phyloP scores from a whole-genome alignment of 73 alveolate species.

The Paramecium caudatum region DNA sequence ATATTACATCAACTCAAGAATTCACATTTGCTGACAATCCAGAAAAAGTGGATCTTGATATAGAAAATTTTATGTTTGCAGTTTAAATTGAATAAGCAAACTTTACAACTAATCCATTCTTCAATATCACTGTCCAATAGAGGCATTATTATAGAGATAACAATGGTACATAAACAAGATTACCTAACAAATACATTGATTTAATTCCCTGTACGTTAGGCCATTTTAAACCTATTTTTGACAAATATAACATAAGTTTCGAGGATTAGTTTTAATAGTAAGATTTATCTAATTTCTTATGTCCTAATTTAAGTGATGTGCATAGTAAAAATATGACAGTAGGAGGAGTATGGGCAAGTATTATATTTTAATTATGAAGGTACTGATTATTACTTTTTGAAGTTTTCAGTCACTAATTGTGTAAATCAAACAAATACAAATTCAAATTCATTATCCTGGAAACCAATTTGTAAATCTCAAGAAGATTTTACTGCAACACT shows the following conservation, averaged over 20 bases:
- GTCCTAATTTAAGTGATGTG: constrained; percentile 8
- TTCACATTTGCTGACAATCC: constrained; percentile 28
- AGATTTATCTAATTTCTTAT: not conserved
- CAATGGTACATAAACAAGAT: not conserved
- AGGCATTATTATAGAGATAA: constrained; percentile 14
- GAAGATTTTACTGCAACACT: not conserved
- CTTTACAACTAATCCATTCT: constrained; percentile 42
- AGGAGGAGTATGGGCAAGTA: constrained; percentile 41
- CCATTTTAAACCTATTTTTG: constrained; percentile 52
- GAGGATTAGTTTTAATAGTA: not conserved
- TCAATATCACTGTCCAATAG: constrained; percentile 36
- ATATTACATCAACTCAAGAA: not conserved
- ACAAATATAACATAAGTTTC: not conserved
- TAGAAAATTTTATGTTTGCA: constrained; percentile 31
- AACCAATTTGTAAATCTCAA: constrained; percentile 25
- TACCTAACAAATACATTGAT: constrained; percentile 29
- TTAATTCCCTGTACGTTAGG: constrained; percentile 28
- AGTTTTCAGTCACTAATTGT: constrained; percentile 45
- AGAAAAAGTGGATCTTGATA: not conserved
- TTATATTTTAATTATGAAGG: not conserved
- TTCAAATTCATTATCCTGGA: constrained; percentile 24
- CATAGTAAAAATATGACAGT: constrained; percentile 5
- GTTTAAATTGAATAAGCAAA: constrained; percentile 45
- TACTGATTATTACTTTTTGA: constrained; percentile 18
- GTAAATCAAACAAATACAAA: not conserved